Percentiles rank a stretch among this genome's conserved stretches.
Evolutionary conservation across 2,329 filamentous ascomycete species (phyloP).

Genomic region (Neospermospora avenae): DNA sequence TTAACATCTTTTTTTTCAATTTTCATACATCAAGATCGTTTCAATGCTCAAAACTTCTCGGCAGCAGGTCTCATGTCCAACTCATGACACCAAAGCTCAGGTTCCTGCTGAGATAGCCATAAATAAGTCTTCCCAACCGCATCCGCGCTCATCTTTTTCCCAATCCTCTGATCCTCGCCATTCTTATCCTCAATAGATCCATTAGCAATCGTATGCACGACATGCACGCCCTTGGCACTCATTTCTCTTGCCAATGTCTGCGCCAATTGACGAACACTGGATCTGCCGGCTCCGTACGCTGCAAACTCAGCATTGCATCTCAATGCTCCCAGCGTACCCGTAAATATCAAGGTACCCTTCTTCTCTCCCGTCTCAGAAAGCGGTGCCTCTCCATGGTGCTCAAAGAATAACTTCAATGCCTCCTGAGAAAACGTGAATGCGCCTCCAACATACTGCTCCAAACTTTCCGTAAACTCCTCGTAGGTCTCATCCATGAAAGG

Average conservation of each 20-base stretch:
- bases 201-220: conserved; percentile 58
- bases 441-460: conserved; percentile 52
- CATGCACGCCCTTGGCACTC: conserved; percentile 53
- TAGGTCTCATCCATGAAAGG: conserved; percentile 53
- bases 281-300: conserved; percentile 51
- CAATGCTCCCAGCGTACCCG: conserved; percentile 51
- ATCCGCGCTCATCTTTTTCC: conserved; percentile 56
- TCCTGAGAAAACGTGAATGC: conserved; percentile 55
- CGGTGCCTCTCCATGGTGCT: conserved; percentile 45
- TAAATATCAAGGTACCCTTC: conserved; percentile 57
- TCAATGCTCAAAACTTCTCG: conserved; percentile 41
- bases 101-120: conserved; percentile 43
- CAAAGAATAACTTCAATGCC: conserved; percentile 48
- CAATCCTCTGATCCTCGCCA: conserved; percentile 41
- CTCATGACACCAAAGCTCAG: conserved; percentile 51
- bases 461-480: conserved; percentile 44
- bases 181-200: conserved; percentile 50
- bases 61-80: conserved; percentile 48
- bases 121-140: conserved; percentile 55
- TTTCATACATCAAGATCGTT: not conserved
- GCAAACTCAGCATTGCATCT: conserved; percentile 52
- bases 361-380: conserved; percentile 46
- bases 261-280: conserved; percentile 51
- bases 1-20: too few species aligned
- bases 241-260: conserved; percentile 55